Conservation (phyloP, 805 yeast genomes). For the Saturnispora dispora region DNA sequence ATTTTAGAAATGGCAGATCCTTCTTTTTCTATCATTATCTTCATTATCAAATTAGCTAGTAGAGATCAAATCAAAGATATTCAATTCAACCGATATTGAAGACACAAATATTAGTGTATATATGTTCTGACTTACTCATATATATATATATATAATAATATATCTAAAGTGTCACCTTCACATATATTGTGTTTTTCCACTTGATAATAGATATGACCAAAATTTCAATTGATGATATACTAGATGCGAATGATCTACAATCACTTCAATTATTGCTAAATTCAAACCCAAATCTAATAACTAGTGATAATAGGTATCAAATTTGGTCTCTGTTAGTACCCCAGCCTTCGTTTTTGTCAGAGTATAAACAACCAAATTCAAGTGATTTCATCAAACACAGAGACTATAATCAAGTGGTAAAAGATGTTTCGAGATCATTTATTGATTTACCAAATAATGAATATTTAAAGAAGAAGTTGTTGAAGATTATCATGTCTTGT, state of each 20-base stretch:
- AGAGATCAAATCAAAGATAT: not conserved
- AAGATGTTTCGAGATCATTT: conserved; percentile 73
- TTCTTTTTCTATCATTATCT: not conserved
- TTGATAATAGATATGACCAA: not conserved
- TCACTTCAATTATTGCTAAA: not conserved
- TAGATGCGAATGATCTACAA: conserved; percentile 21
- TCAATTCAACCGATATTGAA: not conserved
- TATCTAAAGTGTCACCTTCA: not conserved
- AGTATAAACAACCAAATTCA: not conserved
- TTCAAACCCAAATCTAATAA: conserved; percentile 40
- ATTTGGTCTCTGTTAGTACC: conserved; percentile 45
- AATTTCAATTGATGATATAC: conserved; percentile 17
- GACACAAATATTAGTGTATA: not conserved
- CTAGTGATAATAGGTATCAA: conserved; percentile 31
- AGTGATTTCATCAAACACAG: conserved; percentile 32
- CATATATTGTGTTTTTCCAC: not conserved
- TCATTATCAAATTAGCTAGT: too few relatives aligned
- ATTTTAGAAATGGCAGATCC: not conserved
- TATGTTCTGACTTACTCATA: not conserved
- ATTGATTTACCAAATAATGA: conserved; percentile 27
- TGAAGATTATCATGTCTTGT: conserved; percentile 39
- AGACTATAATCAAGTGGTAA: conserved; percentile 70
- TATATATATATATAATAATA: too few relatives aligned
- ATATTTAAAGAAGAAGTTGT: conserved; percentile 34
- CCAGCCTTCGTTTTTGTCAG: not conserved